Percentiles rank a stretch among this genome's conserved stretches.
phyloP scores from a whole-genome alignment of 2,329 filamentous ascomycete genomes.

The Fusarium poae region DNA sequence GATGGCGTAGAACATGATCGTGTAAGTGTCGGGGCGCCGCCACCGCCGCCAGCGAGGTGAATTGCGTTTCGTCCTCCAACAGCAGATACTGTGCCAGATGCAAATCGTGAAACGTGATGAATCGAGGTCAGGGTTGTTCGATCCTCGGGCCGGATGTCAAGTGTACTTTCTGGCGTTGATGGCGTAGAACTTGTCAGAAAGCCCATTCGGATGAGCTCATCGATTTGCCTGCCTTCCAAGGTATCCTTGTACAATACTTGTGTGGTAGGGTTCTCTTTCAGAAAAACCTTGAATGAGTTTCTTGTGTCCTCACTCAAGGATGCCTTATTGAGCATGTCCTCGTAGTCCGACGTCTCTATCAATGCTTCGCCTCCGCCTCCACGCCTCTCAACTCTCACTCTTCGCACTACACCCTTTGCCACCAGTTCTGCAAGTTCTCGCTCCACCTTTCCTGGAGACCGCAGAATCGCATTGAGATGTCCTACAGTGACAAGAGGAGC shows the following conservation, averaged over 20 bases:
- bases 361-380: conserved; percentile 74
- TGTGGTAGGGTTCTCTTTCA: conserved; percentile 64
- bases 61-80: conserved; percentile 77
- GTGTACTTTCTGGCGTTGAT: conserved; percentile 52
- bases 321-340: conserved; percentile 59
- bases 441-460: conserved; percentile 73
- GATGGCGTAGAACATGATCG: conserved; percentile 38
- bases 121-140: conserved; percentile 70
- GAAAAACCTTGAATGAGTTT: conserved; percentile 64
- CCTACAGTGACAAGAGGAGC: conserved; percentile 75
- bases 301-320: conserved; percentile 59
- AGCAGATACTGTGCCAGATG: conserved; percentile 76
- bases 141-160: conserved; percentile 65
- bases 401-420: conserved; percentile 68
- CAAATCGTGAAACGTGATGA: conserved; percentile 71
- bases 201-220: conserved; percentile 72
- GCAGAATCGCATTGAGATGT: conserved; percentile 74
- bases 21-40: conserved; percentile 54
- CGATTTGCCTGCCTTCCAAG: conserved; percentile 63
- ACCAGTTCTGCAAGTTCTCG: conserved; percentile 74
- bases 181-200: conserved; percentile 69
- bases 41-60: conserved; percentile 71
- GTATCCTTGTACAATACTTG: conserved; percentile 47
- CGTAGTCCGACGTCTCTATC: conserved; percentile 69
- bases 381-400: conserved; percentile 72